phyloP scores from a whole-genome alignment of 306 rosid species.

The Alnus rubra region DNA sequence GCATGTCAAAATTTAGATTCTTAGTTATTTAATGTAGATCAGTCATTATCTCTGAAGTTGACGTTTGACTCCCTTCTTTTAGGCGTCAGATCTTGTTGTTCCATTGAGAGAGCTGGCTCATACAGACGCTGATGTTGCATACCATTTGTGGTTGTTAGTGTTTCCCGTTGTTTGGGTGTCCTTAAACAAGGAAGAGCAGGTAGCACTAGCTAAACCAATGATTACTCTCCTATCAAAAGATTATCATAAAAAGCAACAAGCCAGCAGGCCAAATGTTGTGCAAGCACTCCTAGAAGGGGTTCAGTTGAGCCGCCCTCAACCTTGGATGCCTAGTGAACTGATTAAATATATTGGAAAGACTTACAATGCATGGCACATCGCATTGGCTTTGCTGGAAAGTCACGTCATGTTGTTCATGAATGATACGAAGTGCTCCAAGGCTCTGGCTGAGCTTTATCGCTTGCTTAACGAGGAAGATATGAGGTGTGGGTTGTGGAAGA shows the following conservation, averaged over 20 bases:
- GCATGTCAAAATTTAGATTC: background rate
- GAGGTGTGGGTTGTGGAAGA: constrained; percentile 99
- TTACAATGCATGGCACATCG: constrained; percentile 98
- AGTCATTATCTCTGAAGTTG: constrained; percentile 7
- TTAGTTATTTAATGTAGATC: background rate
- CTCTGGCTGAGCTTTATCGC: constrained; percentile 95
- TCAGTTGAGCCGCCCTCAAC: constrained; percentile 98
- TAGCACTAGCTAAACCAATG: constrained; percentile 93
- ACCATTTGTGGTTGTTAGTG: constrained; percentile 98
- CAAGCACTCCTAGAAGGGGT: constrained; percentile 99
- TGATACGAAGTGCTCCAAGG: constrained; percentile 90
- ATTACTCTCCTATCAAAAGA: constrained; percentile 90
- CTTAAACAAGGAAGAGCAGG: constrained; percentile 92
- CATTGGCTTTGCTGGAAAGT: constrained; percentile 93
- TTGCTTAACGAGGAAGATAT: constrained; percentile 97
- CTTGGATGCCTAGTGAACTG: constrained; percentile 99
- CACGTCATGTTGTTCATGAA: constrained; percentile 85
- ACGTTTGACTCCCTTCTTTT: constrained; percentile 14
- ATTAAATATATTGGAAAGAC: constrained; percentile 96
- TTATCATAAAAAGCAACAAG: constrained; percentile 93
- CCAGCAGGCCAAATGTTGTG: constrained; percentile 92
- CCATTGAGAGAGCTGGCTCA: constrained; percentile 97
- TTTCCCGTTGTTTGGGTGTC: constrained; percentile 99
- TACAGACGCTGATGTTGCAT: constrained; percentile 97
- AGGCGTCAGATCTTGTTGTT: constrained; percentile 89